Percentiles rank a stretch among this genome's conserved stretches.
Evolutionary conservation across 208 protist genomes (phyloP).

Genomic region (Wallacemonas collosoma): DNA sequence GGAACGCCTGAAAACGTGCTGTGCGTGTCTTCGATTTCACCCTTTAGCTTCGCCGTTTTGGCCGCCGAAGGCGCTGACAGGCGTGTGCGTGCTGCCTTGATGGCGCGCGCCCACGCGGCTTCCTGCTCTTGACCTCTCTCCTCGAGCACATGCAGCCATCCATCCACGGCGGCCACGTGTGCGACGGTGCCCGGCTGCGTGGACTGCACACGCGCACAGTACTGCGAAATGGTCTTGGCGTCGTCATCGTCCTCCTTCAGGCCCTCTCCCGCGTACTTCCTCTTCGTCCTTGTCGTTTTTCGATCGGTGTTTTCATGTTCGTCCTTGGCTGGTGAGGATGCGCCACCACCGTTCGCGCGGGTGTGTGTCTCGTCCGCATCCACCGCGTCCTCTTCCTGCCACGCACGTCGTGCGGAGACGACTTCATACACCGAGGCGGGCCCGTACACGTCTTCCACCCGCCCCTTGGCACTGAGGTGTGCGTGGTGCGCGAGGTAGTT

Average conservation of each 20-base stretch:
- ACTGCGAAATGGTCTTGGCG: not conserved
- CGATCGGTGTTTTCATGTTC: too few species aligned
- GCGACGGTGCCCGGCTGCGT: conserved; percentile 40
- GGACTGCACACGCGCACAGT: conserved; percentile 18
- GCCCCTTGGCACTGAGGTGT: conserved; percentile 9
- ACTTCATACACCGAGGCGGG: conserved; percentile 22
- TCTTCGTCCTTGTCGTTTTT: too few species aligned
- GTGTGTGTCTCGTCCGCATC: not conserved
- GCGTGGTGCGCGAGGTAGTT: conserved; percentile 60
- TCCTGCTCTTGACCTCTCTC: conserved; percentile 39
- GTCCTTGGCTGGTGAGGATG: too few species aligned
- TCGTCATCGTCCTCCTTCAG: too few species aligned
- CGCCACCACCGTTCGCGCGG: too few species aligned
- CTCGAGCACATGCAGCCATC: conserved; percentile 44
- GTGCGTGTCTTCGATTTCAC: too few species aligned
- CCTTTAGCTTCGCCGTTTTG: not conserved
- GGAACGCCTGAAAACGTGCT: too few species aligned
- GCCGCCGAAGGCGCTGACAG: not conserved
- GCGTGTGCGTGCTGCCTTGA: not conserved
- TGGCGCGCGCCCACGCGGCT: conserved; percentile 18
- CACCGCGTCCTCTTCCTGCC: not conserved
- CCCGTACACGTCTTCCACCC: conserved; percentile 17
- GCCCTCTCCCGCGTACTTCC: too few species aligned
- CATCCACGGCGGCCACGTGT: conserved; percentile 46
- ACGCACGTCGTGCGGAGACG: not conserved